Conservation (phyloP, 257 asterid species). For the Solanum clarkiae region DNA sequence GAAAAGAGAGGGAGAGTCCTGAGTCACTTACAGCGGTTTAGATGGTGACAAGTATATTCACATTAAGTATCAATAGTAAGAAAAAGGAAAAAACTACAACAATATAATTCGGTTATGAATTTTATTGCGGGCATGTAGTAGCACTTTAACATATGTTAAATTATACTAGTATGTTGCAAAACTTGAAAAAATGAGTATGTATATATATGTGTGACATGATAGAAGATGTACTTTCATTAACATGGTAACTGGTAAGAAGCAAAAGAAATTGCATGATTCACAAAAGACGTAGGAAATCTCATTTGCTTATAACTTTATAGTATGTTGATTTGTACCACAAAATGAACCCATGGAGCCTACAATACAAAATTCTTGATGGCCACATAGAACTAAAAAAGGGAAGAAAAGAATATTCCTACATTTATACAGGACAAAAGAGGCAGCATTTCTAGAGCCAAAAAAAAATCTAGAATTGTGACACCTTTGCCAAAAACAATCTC, state of each 20-base stretch:
- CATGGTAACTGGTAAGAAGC: background rate
- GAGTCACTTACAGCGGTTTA: too few species aligned
- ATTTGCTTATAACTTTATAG: background rate
- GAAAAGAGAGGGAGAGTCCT: too few species aligned
- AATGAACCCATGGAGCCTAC: background rate
- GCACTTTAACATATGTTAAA: background rate
- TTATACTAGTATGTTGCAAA: background rate
- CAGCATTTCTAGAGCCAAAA: conserved; percentile 21
- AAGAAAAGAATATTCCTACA: background rate
- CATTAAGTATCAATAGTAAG: background rate
- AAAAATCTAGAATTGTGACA: conserved; percentile 19
- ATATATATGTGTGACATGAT: background rate
- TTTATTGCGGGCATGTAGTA: background rate
- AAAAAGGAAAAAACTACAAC: background rate
- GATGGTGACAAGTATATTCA: background rate
- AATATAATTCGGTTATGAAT: background rate
- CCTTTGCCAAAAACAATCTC: background rate
- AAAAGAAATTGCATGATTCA: background rate
- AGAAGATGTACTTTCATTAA: background rate
- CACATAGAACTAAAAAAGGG: background rate
- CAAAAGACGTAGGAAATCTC: background rate
- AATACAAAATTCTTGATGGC: background rate
- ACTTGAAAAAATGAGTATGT: background rate
- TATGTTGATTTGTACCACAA: background rate
- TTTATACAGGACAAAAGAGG: background rate